Percentiles rank a stretch among this genome's conserved stretches.
These are phyloP conservation scores for Teunomyces panamensis DNA, from an alignment of 805 yeast species.

Conservation along the genomic window DNA sequence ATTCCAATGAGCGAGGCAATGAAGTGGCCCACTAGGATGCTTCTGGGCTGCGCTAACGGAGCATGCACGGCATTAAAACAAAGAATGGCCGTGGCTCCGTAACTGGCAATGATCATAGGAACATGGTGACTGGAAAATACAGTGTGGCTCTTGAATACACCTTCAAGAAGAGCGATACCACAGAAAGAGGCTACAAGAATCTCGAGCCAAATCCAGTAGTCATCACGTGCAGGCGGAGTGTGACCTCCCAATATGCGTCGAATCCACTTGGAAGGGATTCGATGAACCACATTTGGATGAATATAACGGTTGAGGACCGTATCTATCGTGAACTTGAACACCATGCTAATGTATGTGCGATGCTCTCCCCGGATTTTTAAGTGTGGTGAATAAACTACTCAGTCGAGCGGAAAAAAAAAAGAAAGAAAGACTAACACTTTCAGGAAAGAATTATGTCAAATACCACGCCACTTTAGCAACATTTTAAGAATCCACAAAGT, in stretches of 20 bases:
- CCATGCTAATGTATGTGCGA: slow-evolving; percentile 16
- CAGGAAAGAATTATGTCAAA: no score
- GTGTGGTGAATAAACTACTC: not conserved
- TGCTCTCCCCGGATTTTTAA: not conserved
- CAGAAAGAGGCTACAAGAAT: slow-evolving; percentile 43
- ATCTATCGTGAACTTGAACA: slow-evolving; percentile 40
- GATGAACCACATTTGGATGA: slow-evolving; percentile 19
- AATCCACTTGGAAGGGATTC: slow-evolving; percentile 30
- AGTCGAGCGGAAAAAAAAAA: no score
- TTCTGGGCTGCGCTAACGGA: slow-evolving; percentile 67
- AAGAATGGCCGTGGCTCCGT: slow-evolving; percentile 63
- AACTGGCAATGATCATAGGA: slow-evolving; percentile 51
- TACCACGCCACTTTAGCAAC: no score
- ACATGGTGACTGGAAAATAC: slow-evolving; percentile 40
- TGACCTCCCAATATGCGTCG: slow-evolving; percentile 41
- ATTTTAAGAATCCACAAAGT: no score
- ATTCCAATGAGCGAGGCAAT: slow-evolving; percentile 52
- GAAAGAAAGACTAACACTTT: no score
- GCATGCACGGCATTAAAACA: slow-evolving; percentile 53
- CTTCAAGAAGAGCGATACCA: slow-evolving; percentile 47
- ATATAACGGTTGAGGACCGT: slow-evolving; percentile 21
- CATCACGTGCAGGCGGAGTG: slow-evolving; percentile 26
- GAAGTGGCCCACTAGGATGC: slow-evolving; percentile 55
- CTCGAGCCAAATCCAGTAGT: slow-evolving; percentile 46
- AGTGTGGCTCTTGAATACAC: slow-evolving; percentile 39